Evolutionary conservation across 495 filamentous ascomycete genomes (phyloP), one percentile per base, ranked within the genome.

Genomic region (Hypoxylon perforatum): DNA sequence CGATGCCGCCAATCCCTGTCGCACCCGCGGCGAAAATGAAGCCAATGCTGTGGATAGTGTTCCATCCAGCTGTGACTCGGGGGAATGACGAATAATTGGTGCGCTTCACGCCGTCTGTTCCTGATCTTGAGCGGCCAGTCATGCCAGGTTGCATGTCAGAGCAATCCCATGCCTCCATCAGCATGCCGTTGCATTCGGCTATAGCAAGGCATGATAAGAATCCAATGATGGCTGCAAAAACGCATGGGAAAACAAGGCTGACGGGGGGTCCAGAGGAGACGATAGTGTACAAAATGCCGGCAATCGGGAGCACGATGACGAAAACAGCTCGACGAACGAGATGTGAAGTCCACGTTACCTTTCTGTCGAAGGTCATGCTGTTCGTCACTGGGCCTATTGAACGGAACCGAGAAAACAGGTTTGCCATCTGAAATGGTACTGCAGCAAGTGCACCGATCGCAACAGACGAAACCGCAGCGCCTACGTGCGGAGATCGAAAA

Each of bases 161-260:
- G 5, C 87, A 89, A 73, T 93, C 91, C 71, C 86, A 93, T 17
- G 88, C 88, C 69, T 93, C 91, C 91, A 92, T 93, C 75, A 93
- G 82, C 50, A 93, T 77, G 4, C 90, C 88, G 60, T 89, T 82
- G 74, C 89, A 92, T 75, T 93, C 91, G 9, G 90, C 85, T 41
- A 93, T 88, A 25, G 88, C 90, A 19, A 93, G 83, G 39, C 87
- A 88, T 2, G 87, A 88, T 12, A 91, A 79, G 62, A 90, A 90
- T 11, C 87, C 88, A 15, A 92, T 84, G 19, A 87, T 63, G 2
- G 84, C 86, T 12, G 89, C 90, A 60, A 92, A 86, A 25, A 89
- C 50, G n/a, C 85, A 85, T 1, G 90, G 91, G 8, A 88, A 73
- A 30, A 84, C 83, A 41, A 85, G 85, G 42, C 83, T 86, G 11